phyloP scores from a whole-genome alignment of 257 asterid species.

The Capsicum rhomboideum region DNA sequence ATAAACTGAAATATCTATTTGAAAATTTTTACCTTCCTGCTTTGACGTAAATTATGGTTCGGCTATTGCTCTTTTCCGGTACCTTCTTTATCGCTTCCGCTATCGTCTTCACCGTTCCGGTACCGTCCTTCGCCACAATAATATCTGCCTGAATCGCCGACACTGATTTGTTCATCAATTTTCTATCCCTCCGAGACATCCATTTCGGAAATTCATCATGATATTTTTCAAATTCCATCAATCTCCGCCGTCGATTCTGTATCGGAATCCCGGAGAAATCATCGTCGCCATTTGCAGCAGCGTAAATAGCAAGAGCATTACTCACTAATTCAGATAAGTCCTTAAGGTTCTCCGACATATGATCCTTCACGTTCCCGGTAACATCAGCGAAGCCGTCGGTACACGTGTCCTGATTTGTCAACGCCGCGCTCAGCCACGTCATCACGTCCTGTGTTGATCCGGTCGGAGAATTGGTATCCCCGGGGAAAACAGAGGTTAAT shows the following conservation, averaged over 20 bases:
- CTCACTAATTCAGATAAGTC: slow-evolving; percentile 79
- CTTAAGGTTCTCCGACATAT: slow-evolving; percentile 43
- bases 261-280: slow-evolving; percentile 80
- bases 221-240: slow-evolving; percentile 12
- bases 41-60: slow-evolving; percentile 84
- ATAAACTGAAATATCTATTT: no score
- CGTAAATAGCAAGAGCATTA: slow-evolving; percentile 79
- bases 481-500: slow-evolving; percentile 35
- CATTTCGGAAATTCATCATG: slow-evolving; percentile 58
- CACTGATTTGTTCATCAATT: slow-evolving; percentile 44
- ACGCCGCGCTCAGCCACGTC: slow-evolving; percentile 94
- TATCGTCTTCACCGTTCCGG: slow-evolving; percentile 71
- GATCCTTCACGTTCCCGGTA: slow-evolving; percentile 48
- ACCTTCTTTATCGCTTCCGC: slow-evolving; percentile 85
- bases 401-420: slow-evolving; percentile 95
- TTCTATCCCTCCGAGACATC: slow-evolving; percentile 58
- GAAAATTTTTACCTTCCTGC: slow-evolving; percentile 99
- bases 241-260: slow-evolving; percentile 56
- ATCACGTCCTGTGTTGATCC: slow-evolving; percentile 54
- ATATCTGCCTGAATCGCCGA: slow-evolving; percentile 50
- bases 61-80: slow-evolving; percentile 53
- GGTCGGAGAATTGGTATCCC: slow-evolving; percentile 14
- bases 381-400: slow-evolving; percentile 58
- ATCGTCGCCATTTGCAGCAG: slow-evolving; percentile 38
- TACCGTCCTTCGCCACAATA: slow-evolving; percentile 68